Percentiles rank a stretch among this genome's conserved stretches.
Evolutionary conservation across 176 grass and related monocot species (phyloP).

Genomic region (Carex littledalei): DNA sequence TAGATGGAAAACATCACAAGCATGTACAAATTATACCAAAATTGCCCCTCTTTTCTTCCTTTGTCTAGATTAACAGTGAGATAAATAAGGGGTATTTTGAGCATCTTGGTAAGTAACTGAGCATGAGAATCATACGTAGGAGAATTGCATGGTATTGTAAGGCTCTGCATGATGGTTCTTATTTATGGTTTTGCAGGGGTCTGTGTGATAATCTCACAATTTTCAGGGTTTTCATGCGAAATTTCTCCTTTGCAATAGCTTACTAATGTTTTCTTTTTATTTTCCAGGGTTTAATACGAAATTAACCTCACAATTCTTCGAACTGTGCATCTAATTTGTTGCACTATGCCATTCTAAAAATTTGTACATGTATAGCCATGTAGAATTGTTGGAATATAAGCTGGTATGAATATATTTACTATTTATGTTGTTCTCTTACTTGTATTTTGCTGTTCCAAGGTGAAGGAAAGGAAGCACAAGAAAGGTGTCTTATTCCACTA

Average conservation of each 20-base stretch:
- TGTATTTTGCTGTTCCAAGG: too few relatives aligned
- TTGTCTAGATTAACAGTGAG: background rate
- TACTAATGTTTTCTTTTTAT: background rate
- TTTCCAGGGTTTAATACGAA: background rate
- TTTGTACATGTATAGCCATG: too few relatives aligned
- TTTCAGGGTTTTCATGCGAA: background rate
- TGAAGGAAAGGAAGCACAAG: too few relatives aligned
- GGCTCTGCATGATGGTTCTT: background rate
- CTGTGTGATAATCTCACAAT: background rate
- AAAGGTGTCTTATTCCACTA: too few relatives aligned
- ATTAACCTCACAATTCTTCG: too few relatives aligned
- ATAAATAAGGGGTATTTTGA: background rate
- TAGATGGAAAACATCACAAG: background rate
- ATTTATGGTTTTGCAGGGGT: background rate
- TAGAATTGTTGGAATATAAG: too few relatives aligned
- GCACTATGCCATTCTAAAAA: too few relatives aligned
- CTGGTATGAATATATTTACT: too few relatives aligned
- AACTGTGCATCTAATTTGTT: too few relatives aligned
- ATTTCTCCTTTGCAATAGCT: background rate
- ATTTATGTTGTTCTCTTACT: too few relatives aligned
- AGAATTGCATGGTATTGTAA: background rate
- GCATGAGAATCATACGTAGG: background rate
- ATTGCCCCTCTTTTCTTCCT: background rate
- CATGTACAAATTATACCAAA: background rate
- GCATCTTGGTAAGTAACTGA: background rate